A percentile compares a stretch with the other conserved stretches of the same genome.
Evolutionary conservation across 305 asterid genomes (phyloP).

Genomic region (Fraxinus sp.): DNA sequence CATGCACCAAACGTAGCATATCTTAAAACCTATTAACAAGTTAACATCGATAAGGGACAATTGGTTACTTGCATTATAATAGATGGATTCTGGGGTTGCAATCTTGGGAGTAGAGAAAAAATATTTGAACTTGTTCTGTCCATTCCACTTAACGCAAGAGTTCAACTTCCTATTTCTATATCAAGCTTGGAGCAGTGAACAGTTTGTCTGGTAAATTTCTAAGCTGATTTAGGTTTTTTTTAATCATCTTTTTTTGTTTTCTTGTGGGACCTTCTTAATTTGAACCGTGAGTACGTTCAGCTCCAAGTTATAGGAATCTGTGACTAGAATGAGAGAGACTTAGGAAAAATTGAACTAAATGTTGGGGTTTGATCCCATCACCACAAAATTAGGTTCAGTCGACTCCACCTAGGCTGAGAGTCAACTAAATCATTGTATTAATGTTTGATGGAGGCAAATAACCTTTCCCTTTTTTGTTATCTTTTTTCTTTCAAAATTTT

Average conservation of each 20-base stretch:
- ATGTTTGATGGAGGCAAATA: neutral
- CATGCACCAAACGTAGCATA: neutral
- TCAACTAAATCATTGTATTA: neutral
- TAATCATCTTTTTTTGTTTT: neutral
- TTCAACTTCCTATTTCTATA: neutral
- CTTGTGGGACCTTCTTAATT: neutral
- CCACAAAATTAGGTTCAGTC: neutral
- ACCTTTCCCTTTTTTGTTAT: neutral
- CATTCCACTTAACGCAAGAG: neutral
- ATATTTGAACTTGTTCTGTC: neutral
- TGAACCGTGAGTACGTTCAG: neutral
- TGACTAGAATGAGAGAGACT: neutral
- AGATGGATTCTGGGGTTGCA: neutral
- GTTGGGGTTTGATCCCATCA: neutral
- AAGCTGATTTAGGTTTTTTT: neutral
- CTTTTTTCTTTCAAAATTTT: slow-evolving; percentile 6
- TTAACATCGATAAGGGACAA: neutral
- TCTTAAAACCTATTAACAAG: neutral
- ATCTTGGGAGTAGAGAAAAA: neutral
- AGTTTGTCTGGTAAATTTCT: neutral
- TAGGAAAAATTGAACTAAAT: neutral
- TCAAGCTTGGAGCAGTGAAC: neutral
- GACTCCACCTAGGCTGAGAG: slow-evolving; percentile 2
- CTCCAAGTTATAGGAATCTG: neutral
- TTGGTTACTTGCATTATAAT: neutral